phyloP scores from a whole-genome alignment of 768 basidiomycete species.

The Tricholoma bakamatsutake region DNA sequence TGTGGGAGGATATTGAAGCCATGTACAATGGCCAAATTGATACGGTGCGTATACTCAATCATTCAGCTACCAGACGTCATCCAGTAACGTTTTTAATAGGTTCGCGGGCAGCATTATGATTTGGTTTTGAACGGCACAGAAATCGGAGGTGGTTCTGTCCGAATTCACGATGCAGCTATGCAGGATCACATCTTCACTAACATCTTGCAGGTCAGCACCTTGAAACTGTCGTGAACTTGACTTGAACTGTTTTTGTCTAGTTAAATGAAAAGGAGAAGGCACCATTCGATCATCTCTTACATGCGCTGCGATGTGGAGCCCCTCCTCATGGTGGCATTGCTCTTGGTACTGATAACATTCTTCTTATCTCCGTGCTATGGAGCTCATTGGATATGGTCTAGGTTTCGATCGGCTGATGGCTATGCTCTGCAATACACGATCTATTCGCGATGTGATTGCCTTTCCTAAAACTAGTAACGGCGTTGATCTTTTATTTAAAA shows the following conservation, averaged over 20 bases:
- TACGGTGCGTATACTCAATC: slow-evolving; percentile 30
- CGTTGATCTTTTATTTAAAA: slow-evolving; percentile 83
- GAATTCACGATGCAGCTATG: slow-evolving; percentile 83
- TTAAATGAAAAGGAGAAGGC: slow-evolving; percentile 64
- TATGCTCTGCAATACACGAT: slow-evolving; percentile 79
- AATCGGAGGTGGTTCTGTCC: slow-evolving; percentile 91
- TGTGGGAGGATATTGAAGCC: slow-evolving; percentile 80
- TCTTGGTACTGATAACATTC: slow-evolving; percentile 49
- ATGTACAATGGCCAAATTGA: slow-evolving; percentile 68
- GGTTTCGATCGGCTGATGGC: slow-evolving; percentile 93
- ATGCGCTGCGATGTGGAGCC: slow-evolving; percentile 85
- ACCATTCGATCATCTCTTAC: slow-evolving; percentile 79
- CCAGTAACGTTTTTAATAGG: slow-evolving; percentile 33
- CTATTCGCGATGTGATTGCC: slow-evolving; percentile 93
- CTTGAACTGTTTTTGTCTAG: slow-evolving; percentile 32
- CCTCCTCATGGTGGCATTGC: slow-evolving; percentile 96
- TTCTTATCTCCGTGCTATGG: slow-evolving; percentile 11
- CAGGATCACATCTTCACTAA: slow-evolving; percentile 78
- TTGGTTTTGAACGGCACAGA: slow-evolving; percentile 91
- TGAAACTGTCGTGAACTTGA: slow-evolving; percentile 5
- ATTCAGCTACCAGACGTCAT: background rate
- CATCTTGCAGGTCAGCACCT: slow-evolving; percentile 62
- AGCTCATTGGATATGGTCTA: slow-evolving; percentile 24
- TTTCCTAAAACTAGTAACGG: slow-evolving; percentile 90
- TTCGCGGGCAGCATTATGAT: slow-evolving; percentile 95